These are phyloP conservation scores for Lactifluus piperatus DNA, from an alignment of 768 basidiomycete species.

Conservation along the genomic window DNA sequence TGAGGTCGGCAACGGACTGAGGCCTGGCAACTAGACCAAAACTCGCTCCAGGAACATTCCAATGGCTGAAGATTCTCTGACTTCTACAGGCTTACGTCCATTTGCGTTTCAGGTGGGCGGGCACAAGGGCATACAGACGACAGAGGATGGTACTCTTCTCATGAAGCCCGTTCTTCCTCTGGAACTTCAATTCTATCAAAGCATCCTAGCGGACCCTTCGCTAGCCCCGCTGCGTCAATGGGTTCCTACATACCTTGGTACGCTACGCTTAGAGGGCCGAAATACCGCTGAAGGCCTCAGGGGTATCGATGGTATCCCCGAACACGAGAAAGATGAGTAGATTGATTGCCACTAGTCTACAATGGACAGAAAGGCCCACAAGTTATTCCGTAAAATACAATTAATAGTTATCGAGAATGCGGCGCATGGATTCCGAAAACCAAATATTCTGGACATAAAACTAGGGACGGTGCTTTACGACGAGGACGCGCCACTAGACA, in stretches of 20 bases:
- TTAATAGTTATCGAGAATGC: slow-evolving; percentile 84
- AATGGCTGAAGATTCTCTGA: not conserved
- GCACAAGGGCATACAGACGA: slow-evolving; percentile 62
- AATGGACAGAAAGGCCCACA: not conserved
- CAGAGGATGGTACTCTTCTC: slow-evolving; percentile 67
- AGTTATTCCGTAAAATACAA: slow-evolving; percentile 31
- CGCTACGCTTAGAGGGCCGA: slow-evolving; percentile 62
- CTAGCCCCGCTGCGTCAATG: slow-evolving; percentile 45
- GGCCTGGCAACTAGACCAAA: not conserved
- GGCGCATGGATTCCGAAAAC: slow-evolving; percentile 59
- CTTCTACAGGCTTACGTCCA: slow-evolving; percentile 18
- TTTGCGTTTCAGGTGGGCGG: slow-evolving; percentile 70
- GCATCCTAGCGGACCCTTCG: slow-evolving; percentile 33
- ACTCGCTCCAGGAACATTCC: not conserved
- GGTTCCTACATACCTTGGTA: slow-evolving; percentile 73
- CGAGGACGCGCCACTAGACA: slow-evolving; percentile 54
- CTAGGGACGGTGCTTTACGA: slow-evolving; percentile 88
- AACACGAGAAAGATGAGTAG: slow-evolving; percentile 40
- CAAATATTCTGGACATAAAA: slow-evolving; percentile 88
- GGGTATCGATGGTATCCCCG: slow-evolving; percentile 19
- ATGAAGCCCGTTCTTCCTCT: slow-evolving; percentile 63
- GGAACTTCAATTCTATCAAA: slow-evolving; percentile 69
- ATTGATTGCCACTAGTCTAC: not conserved
- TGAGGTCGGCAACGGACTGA: not conserved
- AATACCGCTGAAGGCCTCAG: slow-evolving; percentile 14